phyloP scores from a whole-genome alignment of 768 basidiomycete species.

The Floccularia luteovirens region DNA sequence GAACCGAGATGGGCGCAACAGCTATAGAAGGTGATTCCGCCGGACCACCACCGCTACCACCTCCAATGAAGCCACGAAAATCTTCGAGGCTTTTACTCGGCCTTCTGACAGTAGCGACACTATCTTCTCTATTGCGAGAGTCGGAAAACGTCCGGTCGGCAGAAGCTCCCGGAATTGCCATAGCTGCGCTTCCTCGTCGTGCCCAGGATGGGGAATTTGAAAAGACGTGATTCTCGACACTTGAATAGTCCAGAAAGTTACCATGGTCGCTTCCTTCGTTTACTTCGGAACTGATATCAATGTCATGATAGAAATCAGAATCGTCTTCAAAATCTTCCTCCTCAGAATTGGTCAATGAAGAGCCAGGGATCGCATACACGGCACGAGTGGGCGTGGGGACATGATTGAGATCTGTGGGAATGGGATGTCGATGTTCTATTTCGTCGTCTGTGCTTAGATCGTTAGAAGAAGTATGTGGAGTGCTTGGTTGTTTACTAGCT shows the following conservation, averaged over 20 bases:
- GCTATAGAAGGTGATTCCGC: slow-evolving; percentile 12
- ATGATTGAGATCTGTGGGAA: slow-evolving; percentile 15
- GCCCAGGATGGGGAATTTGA: slow-evolving; percentile 4
- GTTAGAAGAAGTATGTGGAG: slow-evolving; percentile 23
- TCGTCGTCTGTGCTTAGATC: slow-evolving; percentile 28
- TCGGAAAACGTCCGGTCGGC: slow-evolving; percentile 12
- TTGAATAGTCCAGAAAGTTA: slow-evolving; percentile 12
- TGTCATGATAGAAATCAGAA: slow-evolving; percentile 27
- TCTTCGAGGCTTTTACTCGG: slow-evolving; percentile 58
- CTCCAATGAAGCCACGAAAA: slow-evolving; percentile 14
- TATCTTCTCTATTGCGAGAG: slow-evolving; percentile 47
- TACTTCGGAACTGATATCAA: slow-evolving; percentile 29
- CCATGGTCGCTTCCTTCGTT: slow-evolving; percentile 24
- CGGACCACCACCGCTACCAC: slow-evolving; percentile 5
- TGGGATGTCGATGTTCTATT: slow-evolving; percentile 22
- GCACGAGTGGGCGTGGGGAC: too few relatives aligned
- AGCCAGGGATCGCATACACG: slow-evolving; percentile 15
- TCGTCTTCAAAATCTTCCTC: slow-evolving; percentile 40
- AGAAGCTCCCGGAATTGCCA: slow-evolving; percentile 41
- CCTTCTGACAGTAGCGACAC: slow-evolving; percentile 49
- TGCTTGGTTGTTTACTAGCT: slow-evolving; percentile 20
- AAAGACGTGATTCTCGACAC: slow-evolving; percentile 12
- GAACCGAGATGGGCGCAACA: slow-evolving; percentile 29
- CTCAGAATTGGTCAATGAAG: slow-evolving; percentile 29
- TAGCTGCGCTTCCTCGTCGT: slow-evolving; percentile 54